Evolutionary conservation across 208 protist species (phyloP).

Genomic region (Herpetomonas samuelpessoai): DNA sequence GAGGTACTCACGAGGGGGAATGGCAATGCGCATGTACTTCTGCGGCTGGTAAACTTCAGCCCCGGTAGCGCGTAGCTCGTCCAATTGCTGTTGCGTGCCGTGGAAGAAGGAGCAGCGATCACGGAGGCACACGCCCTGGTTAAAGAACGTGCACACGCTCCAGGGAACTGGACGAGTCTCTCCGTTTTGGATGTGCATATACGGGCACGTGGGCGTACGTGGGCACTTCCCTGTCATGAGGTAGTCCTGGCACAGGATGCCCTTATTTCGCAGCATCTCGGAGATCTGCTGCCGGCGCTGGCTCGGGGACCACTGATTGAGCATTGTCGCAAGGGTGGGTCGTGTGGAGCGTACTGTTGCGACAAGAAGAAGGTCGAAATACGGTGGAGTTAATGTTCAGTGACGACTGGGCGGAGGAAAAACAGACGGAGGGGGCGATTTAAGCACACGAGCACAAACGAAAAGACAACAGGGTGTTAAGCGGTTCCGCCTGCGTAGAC

Average conservation of each 20-base stretch:
- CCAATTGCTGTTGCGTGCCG: conserved; percentile 55
- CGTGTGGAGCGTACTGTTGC: too few relatives aligned
- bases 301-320: conserved; percentile 16
- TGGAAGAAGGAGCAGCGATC: conserved; percentile 78
- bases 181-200: conserved; percentile 70
- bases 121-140: conserved; percentile 59
- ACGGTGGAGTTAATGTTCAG: too few relatives aligned
- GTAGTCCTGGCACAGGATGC: conserved; percentile 62
- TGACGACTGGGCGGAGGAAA: too few relatives aligned
- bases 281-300: conserved; percentile 42
- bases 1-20: conserved; percentile 47
- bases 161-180: conserved; percentile 57
- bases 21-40: conserved; percentile 68
- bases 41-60: conserved; percentile 52
- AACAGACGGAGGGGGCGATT: too few relatives aligned
- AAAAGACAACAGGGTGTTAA: too few relatives aligned
- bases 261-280: conserved; percentile 75
- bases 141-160: conserved; percentile 69
- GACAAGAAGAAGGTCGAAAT: too few relatives aligned
- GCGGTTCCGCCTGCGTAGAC: too few relatives aligned
- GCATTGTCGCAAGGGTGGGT: neutral
- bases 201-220: conserved; percentile 47
- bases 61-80: conserved; percentile 36
- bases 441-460: too few relatives aligned
- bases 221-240: conserved; percentile 34